These are phyloP conservation scores for Phellopilus nigrolimitatus DNA, from an alignment of 1,284 basidiomycete species.

Conservation along the genomic window DNA sequence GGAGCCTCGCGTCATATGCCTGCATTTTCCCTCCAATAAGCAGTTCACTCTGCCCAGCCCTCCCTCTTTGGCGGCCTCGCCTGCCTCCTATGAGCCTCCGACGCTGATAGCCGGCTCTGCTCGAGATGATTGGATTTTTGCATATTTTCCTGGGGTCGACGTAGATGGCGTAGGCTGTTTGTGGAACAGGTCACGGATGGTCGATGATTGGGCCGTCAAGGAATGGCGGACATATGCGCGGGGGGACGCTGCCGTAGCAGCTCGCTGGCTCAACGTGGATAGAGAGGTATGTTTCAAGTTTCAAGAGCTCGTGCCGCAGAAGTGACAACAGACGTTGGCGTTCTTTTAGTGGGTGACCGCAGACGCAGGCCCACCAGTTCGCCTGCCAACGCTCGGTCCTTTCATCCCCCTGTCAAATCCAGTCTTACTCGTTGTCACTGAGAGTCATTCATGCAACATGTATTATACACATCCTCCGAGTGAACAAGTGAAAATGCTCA, in stretches of 20 bases:
- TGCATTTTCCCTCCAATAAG: slow-evolving; percentile 63
- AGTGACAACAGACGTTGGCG: background rate
- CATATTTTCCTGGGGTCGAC: slow-evolving; percentile 61
- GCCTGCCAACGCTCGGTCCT: slow-evolving; percentile 31
- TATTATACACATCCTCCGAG: slow-evolving; percentile 24
- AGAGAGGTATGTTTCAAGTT: slow-evolving; percentile 49
- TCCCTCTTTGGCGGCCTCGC: slow-evolving; percentile 38
- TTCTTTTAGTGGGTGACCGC: slow-evolving; percentile 29
- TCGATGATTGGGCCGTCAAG: slow-evolving; percentile 58
- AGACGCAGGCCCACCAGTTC: slow-evolving; percentile 28
- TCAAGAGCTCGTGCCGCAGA: background rate
- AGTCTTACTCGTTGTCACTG: slow-evolving; percentile 31
- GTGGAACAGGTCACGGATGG: slow-evolving; percentile 52
- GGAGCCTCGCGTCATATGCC: slow-evolving; percentile 53
- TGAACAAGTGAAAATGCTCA: slow-evolving; percentile 23
- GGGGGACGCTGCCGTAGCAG: slow-evolving; percentile 54
- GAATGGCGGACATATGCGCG: slow-evolving; percentile 52
- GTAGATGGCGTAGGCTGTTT: slow-evolving; percentile 56
- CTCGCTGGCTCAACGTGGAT: slow-evolving; percentile 53
- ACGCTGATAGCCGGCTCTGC: slow-evolving; percentile 56
- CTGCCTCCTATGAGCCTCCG: slow-evolving; percentile 54
- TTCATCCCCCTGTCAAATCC: slow-evolving; percentile 24
- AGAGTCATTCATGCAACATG: slow-evolving; percentile 28
- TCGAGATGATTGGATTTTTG: slow-evolving; percentile 61
- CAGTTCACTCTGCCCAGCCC: slow-evolving; percentile 57